Percentiles rank a stretch among this genome's conserved stretches.
phyloP scores from a whole-genome alignment of 164 flowering plant genomes.

The Tetrastigma voinierianum region DNA sequence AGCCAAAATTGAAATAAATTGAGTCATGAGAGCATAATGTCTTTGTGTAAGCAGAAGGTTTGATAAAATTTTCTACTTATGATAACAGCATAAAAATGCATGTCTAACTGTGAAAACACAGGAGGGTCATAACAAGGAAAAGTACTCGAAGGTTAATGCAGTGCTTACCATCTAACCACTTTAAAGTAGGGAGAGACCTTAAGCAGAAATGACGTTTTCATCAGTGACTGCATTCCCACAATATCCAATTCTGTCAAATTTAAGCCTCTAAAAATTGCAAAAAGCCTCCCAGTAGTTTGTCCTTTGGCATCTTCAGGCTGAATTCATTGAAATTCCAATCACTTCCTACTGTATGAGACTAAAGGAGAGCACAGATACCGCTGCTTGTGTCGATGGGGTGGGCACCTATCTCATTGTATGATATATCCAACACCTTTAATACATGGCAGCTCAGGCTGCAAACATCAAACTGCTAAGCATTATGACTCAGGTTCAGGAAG shows the following conservation, averaged over 20 bases:
- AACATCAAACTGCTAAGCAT: conserved; percentile 54
- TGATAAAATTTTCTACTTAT: not conserved
- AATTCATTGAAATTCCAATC: conserved; percentile 32
- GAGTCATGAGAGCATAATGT: not conserved
- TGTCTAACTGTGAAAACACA: not conserved
- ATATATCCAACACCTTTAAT: conserved; percentile 63
- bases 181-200: conserved; percentile 54
- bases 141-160: conserved; percentile 15
- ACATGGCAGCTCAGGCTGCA: conserved; percentile 71
- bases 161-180: conserved; percentile 62
- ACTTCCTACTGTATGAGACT: conserved; percentile 39
- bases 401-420: conserved; percentile 81
- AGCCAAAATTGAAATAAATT: not conserved
- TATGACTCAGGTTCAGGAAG: conserved; percentile 71
- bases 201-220: conserved; percentile 43
- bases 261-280: conserved; percentile 49
- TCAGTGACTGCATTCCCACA: conserved; percentile 41
- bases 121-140: too few relatives aligned
- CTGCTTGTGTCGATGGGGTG: conserved; percentile 73
- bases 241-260: conserved; percentile 63
- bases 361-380: conserved; percentile 65
- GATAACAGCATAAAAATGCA: not conserved
- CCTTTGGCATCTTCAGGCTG: conserved; percentile 16
- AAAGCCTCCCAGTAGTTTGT: conserved; percentile 61
- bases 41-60: not conserved